Evolutionary conservation across 179 eudicot species (phyloP).

Genomic region (Spergularia azorica): DNA sequence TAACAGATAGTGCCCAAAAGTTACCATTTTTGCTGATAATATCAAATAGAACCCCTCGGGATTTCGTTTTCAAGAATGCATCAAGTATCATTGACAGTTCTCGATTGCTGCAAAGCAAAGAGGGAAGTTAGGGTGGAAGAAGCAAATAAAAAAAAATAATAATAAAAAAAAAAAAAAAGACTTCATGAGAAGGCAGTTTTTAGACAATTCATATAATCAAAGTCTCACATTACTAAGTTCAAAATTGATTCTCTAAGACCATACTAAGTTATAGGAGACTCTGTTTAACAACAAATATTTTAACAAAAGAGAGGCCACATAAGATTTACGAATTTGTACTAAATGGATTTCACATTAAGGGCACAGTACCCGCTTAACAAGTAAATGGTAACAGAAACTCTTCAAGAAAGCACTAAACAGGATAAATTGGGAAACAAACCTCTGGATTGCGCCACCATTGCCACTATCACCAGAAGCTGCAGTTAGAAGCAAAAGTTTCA

Average conservation of each 20-base stretch:
- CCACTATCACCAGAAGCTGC: constrained; percentile 85
- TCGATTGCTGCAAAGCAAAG: constrained; percentile 63
- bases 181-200: constrained; percentile 2
- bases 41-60: constrained; percentile 81
- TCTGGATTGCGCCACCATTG: constrained; percentile 83
- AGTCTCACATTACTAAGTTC: neutral
- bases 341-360: neutral
- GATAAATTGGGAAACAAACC: constrained; percentile 40
- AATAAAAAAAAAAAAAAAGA: neutral
- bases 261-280: neutral
- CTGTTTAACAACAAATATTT: neutral
- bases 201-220: neutral
- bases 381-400: neutral
- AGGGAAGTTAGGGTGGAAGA: neutral
- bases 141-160: neutral
- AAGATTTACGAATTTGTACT: too few species aligned
- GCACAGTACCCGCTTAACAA: neutral
- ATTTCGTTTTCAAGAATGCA: constrained; percentile 86
- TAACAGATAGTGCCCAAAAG: neutral
- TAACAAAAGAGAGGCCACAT: neutral
- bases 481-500: constrained; percentile 86
- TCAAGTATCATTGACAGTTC: constrained; percentile 97
- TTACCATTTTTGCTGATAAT: constrained; percentile 89
- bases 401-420: neutral
- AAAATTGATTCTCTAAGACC: neutral